Conservation (phyloP, 192 early-diverging fungal species). For the Linnemannia hyalina region DNA sequence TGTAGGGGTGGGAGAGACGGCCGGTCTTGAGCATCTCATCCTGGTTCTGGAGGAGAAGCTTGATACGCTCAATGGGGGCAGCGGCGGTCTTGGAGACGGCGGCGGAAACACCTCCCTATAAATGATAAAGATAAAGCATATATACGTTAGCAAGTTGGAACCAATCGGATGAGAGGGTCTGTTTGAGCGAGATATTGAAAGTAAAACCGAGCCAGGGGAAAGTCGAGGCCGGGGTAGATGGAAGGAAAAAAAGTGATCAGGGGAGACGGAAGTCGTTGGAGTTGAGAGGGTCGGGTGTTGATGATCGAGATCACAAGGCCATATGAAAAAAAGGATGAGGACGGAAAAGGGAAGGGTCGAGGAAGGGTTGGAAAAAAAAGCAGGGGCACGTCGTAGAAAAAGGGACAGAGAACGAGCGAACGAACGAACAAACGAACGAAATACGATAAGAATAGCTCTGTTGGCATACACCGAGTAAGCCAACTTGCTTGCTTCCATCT, state of each 20-base stretch:
- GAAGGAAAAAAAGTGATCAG: neutral
- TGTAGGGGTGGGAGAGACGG: conserved; percentile 87
- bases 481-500: neutral
- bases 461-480: neutral
- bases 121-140: neutral
- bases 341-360: neutral
- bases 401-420: neutral
- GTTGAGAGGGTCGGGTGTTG: neutral
- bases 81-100: conserved; percentile 98
- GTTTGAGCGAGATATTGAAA: neutral
- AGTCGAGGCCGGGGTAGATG: neutral
- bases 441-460: neutral
- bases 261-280: neutral
- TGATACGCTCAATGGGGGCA: conserved; percentile 99
- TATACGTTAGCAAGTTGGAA: neutral
- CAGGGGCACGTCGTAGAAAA: neutral
- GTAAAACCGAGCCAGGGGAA: neutral
- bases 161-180: too few relatives aligned
- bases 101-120: conserved; percentile 91
- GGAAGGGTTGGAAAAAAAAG: neutral
- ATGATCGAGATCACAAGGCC: conserved; percentile 5
- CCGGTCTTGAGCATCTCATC: conserved; percentile 89
- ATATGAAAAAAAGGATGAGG: neutral
- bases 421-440: too few relatives aligned
- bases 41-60: conserved; percentile 97